Evolutionary conservation across 768 basidiomycete genomes (phyloP), one percentile per base, ranked within the genome.

Genomic region (Psilocybe azurescens): DNA sequence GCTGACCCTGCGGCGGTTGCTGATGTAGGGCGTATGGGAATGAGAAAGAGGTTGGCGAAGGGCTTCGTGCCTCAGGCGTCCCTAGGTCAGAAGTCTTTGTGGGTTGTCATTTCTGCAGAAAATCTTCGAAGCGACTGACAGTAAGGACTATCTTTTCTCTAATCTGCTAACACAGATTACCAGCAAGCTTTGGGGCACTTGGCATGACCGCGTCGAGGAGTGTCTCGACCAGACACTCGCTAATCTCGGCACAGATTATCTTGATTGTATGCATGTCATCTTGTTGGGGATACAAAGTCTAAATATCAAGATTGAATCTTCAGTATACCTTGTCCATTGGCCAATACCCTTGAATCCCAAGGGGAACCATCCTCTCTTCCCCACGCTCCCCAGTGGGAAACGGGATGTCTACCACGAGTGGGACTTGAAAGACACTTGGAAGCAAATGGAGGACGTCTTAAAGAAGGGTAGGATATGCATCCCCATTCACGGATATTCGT

Each of bases 31-130:
- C 58, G 46, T 90, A 90, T 68, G 83, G 83, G 58, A 95, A 94
- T 70, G 93, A 95, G 73, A 86, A 87, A 68, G 88, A 91, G 65
- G 93, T 95, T 14, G 94, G 93, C 5, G 83, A 88, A 63, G 94
- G 93, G 10, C 86, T 96, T 70, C 86, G 82, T 65, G 84, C 82
- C 36, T 89, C 89, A 60, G 95, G 92, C 30, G 82, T 95, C 24
- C 87, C 89, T 29, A 83, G 94, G 65, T 83, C 85, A 14, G 89
- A 95, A 65, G 70, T 81, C 41, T 83, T 81, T 60, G 81, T 81
- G 62, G 69, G 81, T 73, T 44, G 47, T 50, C 44, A 46, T 49
- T 32, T 53, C 44, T 20, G 20, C 48, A 14, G 28, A 36, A n/a
- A 44, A 39, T 20, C 46, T 48, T 38, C 38, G 47, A 56, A 53